Base-by-base conservation (phyloP, 2,329 filamentous ascomycete genomes). In the Fusarium sororula region DNA sequence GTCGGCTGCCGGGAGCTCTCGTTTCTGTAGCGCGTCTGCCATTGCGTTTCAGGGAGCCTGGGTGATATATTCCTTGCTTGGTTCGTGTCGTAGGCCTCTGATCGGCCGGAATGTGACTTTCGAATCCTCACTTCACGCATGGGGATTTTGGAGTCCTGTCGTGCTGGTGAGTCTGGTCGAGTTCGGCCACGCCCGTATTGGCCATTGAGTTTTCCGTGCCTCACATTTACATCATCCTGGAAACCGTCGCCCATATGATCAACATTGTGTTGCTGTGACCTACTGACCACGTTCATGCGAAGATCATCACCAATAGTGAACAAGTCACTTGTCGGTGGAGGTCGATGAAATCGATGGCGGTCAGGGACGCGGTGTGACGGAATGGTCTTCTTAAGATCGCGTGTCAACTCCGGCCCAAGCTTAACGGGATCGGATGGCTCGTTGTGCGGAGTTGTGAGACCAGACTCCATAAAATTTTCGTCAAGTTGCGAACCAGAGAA, bases 401-500 rank as follows among this genome's bases (percentile, higher is more conserved):
- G 75, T 61, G 75, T 63, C 56, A 78, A 63, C 55, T 78, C 77
- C 17, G 73, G 73, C 26, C 58, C 68, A 15, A 79, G 74, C 45
- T 75, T 66, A 48, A 79, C 57, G 28, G 66, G 66, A 20, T 74
- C 77, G 11, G 73, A 77, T 24, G 70, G 78, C 54, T 82, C 81
- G 37, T 81, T 82, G 22, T 76, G 78, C 20, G 82, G 82, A 20
- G 82, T 83, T 17, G 82, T 82, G 9, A 82, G 70, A 12, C 82
- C 80, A 35, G 82, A 84, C 26, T 81, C 79, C 81, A 84, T 82
- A 45, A 84, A 84, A 51, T 79, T 79, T 15, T 84, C 82, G 18
- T 81, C 82, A 10, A 84, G 79, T 65, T 84, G 81, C 9, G 82
- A 84, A 10, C 82, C 82, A 35, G 77, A 80, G 45, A 84, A 84